Evolutionary conservation across 208 protist species (phyloP).

Genomic region (Tritrichomonas musculus): DNA sequence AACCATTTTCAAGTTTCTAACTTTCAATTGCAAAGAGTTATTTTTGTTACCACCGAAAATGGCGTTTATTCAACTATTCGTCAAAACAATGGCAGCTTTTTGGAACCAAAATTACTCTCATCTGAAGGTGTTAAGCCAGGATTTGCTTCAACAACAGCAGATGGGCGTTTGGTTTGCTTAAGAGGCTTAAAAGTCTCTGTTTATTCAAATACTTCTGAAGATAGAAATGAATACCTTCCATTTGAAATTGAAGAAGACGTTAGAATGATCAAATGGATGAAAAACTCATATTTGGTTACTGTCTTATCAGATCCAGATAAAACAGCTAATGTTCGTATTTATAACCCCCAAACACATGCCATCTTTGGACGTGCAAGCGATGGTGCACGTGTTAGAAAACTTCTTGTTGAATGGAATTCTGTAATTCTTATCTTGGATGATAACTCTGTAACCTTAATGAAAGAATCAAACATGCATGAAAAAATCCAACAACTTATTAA

Average conservation of each 20-base stretch:
- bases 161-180: neutral
- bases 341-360: neutral
- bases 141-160: neutral
- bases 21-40: neutral
- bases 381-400: neutral
- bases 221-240: neutral
- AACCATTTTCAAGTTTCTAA: neutral
- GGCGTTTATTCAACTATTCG: too few relatives aligned
- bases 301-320: neutral
- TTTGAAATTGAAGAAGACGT: neutral
- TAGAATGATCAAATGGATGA: neutral
- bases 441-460: neutral
- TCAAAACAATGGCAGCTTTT: too few relatives aligned
- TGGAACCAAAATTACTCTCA: too few relatives aligned
- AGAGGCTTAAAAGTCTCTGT: neutral
- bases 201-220: neutral
- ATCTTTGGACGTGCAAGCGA: neutral
- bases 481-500: neutral
- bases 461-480: neutral
- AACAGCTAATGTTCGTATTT: neutral
- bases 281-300: neutral
- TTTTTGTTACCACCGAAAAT: neutral
- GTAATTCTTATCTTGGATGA: neutral
- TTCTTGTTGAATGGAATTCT: constrained; percentile 18
- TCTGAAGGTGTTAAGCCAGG: neutral